phyloP scores from a whole-genome alignment of 768 basidiomycete genomes.

The Myochromella boudieri region DNA sequence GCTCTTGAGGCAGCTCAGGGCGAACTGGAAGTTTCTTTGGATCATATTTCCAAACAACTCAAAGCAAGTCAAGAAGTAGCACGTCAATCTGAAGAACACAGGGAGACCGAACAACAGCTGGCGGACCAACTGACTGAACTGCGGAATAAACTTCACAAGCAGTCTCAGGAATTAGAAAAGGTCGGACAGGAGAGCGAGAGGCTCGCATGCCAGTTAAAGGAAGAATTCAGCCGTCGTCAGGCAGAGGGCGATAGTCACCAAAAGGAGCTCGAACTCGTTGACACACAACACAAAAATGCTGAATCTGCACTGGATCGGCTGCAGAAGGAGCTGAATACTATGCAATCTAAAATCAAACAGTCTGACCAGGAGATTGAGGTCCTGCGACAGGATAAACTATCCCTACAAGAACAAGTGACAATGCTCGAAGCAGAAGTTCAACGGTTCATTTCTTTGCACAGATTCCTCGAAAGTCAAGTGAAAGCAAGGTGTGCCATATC shows the following conservation, averaged over 20 bases:
- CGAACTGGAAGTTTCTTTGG: conserved; percentile 13
- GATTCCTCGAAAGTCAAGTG: conserved; percentile 62
- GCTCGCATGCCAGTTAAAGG: conserved; percentile 37
- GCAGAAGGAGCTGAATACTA: conserved; percentile 31
- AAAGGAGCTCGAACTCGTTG: conserved; percentile 28
- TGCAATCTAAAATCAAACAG: conserved; percentile 42
- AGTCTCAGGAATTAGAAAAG: conserved; percentile 35
- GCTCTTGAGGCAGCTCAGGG: conserved; percentile 17
- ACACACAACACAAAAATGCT: conserved; percentile 26
- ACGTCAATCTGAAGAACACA: conserved; percentile 26
- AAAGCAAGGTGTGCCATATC: conserved; percentile 53
- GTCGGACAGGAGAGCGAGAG: conserved; percentile 36
- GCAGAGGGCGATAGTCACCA: conserved; percentile 31
- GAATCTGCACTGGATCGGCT: conserved; percentile 34
- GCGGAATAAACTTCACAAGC: conserved; percentile 33
- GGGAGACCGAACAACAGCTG: conserved; percentile 23
- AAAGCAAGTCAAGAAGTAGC: conserved; percentile 26
- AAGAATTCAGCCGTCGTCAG: conserved; percentile 32
- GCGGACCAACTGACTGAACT: conserved; percentile 35
- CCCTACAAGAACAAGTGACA: conserved; percentile 56
- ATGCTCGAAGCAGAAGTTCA: conserved; percentile 65
- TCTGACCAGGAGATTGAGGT: conserved; percentile 32
- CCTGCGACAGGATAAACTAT: conserved; percentile 49
- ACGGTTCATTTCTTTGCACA: conserved; percentile 56
- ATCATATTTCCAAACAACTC: conserved; percentile 17